These are phyloP conservation scores for Lodderomyces parapsilosis DNA, from an alignment of 1,139 yeast species.

Conservation along the genomic window DNA sequence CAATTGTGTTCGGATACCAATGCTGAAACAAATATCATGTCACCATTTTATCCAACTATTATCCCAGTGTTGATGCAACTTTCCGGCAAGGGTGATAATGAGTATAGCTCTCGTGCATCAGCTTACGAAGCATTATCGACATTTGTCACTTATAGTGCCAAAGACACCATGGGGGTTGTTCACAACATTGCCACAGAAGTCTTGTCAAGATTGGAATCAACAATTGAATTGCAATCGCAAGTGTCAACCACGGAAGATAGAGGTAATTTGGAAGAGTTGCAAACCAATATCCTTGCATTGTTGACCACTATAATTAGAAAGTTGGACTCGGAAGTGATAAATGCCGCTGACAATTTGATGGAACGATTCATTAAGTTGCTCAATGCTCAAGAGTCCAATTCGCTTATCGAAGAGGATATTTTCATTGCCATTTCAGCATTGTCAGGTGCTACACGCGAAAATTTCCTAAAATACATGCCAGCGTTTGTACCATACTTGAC, in stretches of 20 bases:
- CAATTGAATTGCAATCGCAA: slow-evolving; percentile 55
- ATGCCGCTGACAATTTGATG: slow-evolving; percentile 85
- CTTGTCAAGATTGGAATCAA: slow-evolving; percentile 66
- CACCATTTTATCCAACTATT: slow-evolving; percentile 67
- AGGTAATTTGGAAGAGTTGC: slow-evolving; percentile 82
- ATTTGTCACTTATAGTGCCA: slow-evolving; percentile 72
- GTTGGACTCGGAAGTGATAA: slow-evolving; percentile 60
- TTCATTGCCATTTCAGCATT: slow-evolving; percentile 89
- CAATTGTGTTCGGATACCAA: slow-evolving; percentile 66
- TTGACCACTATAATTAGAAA: slow-evolving; percentile 87
- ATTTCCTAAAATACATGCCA: slow-evolving; percentile 74
- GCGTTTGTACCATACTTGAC: slow-evolving; percentile 80
- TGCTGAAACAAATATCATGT: slow-evolving; percentile 60
- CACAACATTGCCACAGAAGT: slow-evolving; percentile 75
- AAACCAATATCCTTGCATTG: slow-evolving; percentile 80
- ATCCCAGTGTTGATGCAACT: slow-evolving; percentile 71
- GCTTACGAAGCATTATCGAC: slow-evolving; percentile 92
- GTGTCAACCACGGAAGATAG: slow-evolving; percentile 65
- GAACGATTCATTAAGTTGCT: slow-evolving; percentile 71
- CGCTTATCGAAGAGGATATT: slow-evolving; percentile 90
- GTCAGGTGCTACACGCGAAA: slow-evolving; percentile 72
- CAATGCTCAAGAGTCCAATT: slow-evolving; percentile 59
- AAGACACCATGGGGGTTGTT: slow-evolving; percentile 66
- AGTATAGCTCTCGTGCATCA: slow-evolving; percentile 86
- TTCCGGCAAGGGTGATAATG: slow-evolving; percentile 75